Evolutionary conservation across 257 asterid species (phyloP).

Genomic region (Scutellaria minor): DNA sequence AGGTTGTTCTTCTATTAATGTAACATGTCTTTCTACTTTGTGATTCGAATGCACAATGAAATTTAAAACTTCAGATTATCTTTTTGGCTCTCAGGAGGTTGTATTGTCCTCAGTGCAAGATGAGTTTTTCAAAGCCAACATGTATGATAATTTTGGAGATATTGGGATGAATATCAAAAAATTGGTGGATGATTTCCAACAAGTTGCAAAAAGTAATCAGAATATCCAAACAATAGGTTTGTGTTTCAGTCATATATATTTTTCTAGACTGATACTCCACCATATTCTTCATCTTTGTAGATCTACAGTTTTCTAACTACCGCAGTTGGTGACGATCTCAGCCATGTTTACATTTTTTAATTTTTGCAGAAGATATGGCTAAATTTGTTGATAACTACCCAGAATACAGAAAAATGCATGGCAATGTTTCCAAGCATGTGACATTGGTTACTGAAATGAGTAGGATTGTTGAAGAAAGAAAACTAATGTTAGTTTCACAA

Average conservation of each 20-base stretch:
- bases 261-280: slow-evolving; percentile 2
- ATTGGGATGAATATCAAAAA: slow-evolving; percentile 96
- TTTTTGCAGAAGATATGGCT: slow-evolving; percentile 95
- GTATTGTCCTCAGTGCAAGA: slow-evolving; percentile 97
- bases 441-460: slow-evolving; percentile 97
- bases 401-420: slow-evolving; percentile 92
- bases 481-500: slow-evolving; percentile 94
- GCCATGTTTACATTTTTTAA: slow-evolving; percentile 31
- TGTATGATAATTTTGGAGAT: slow-evolving; percentile 95
- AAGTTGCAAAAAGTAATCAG: slow-evolving; percentile 93
- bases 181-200: slow-evolving; percentile 97
- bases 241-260: slow-evolving; percentile 39
- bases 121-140: slow-evolving; percentile 88
- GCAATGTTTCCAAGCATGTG: slow-evolving; percentile 98
- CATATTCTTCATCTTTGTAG: slow-evolving; percentile 14
- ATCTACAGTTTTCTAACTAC: slow-evolving; percentile 27
- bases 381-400: slow-evolving; percentile 98
- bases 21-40: slow-evolving; percentile 22
- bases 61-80: slow-evolving; percentile 30
- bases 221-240: slow-evolving; percentile 95
- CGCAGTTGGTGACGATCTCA: slow-evolving; percentile 23
- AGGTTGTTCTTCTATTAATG: slow-evolving; percentile 56
- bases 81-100: slow-evolving; percentile 68
- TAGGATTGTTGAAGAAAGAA: slow-evolving; percentile 92
- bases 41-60: slow-evolving; percentile 27